phyloP scores from a whole-genome alignment of 192 early-diverging fungal species.

The Allomyces macrogynus region DNA sequence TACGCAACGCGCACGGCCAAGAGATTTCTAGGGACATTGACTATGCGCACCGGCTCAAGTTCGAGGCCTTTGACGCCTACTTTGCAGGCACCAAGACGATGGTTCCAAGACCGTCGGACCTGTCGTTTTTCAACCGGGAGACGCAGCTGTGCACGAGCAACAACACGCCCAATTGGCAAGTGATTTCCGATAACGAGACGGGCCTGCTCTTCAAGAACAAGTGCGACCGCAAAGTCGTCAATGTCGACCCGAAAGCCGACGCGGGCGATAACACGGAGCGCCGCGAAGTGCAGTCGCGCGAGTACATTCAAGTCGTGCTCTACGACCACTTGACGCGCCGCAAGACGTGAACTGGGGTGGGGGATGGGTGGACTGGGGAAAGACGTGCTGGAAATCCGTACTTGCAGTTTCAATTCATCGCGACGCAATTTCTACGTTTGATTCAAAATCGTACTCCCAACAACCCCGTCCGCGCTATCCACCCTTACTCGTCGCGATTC shows the following conservation, averaged over 20 bases:
- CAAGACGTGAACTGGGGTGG: constrained; percentile 12
- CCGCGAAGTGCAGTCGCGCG: constrained; percentile 21
- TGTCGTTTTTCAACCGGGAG: constrained; percentile 49
- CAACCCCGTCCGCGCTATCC: no score
- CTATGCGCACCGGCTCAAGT: constrained; percentile 38
- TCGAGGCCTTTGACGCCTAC: constrained; percentile 40
- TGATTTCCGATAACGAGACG: constrained; percentile 43
- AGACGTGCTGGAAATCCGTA: no score
- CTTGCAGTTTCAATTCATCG: no score
- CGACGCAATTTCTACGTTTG: no score
- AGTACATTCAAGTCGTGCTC: constrained; percentile 42
- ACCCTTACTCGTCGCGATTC: no score
- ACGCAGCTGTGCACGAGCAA: constrained; percentile 41
- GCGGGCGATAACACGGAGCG: constrained; percentile 41
- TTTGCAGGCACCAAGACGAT: constrained; percentile 19
- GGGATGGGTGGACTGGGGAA: neutral
- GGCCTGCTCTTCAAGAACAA: constrained; percentile 46
- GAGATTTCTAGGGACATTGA: constrained; percentile 42
- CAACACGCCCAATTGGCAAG: constrained; percentile 42
- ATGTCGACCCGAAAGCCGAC: constrained; percentile 37
- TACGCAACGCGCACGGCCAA: constrained; percentile 26
- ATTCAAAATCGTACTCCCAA: no score
- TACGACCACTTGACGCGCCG: constrained; percentile 40
- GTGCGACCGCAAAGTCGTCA: constrained; percentile 40
- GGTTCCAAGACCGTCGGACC: constrained; percentile 28